A percentile compares a stretch with the other conserved stretches of the same genome.
Evolutionary conservation across 2,329 filamentous ascomycete genomes (phyloP).

Genomic region (Fusarium solani-melongenae): DNA sequence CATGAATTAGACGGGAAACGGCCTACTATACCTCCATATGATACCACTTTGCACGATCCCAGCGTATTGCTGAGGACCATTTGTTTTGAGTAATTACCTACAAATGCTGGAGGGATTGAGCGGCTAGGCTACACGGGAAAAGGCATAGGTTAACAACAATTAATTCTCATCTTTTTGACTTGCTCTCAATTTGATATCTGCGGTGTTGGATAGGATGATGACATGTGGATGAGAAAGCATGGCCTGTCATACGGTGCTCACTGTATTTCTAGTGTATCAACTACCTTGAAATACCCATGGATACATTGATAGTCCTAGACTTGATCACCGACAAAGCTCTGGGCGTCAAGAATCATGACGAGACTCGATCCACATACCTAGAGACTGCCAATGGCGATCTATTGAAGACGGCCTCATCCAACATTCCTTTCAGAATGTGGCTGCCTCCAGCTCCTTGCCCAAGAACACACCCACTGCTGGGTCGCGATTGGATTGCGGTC

Average conservation of each 20-base stretch:
- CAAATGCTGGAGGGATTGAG: constrained; percentile 6
- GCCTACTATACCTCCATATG: constrained; percentile 40
- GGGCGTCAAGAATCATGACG: background rate
- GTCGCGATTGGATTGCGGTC: background rate
- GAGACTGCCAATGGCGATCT: background rate
- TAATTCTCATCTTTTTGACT: background rate
- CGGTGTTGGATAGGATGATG: background rate
- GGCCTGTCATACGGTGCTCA: background rate
- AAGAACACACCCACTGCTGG: background rate
- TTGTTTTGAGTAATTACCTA: constrained; percentile 14
- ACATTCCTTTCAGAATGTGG: background rate
- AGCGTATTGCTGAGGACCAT: constrained; percentile 30
- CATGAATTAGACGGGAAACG: constrained; percentile 37
- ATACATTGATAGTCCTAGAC: background rate
- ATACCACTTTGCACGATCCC: constrained; percentile 45
- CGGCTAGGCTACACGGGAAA: background rate
- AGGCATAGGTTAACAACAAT: background rate
- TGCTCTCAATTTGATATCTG: background rate
- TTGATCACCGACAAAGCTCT: background rate
- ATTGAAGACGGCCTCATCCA: background rate
- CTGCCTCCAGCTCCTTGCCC: background rate
- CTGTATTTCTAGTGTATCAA: background rate
- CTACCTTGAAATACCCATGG: background rate
- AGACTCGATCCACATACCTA: background rate
- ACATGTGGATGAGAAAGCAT: background rate